Conservation (phyloP, 495 filamentous ascomycete genomes). For the Annulohypoxylon stygium region DNA sequence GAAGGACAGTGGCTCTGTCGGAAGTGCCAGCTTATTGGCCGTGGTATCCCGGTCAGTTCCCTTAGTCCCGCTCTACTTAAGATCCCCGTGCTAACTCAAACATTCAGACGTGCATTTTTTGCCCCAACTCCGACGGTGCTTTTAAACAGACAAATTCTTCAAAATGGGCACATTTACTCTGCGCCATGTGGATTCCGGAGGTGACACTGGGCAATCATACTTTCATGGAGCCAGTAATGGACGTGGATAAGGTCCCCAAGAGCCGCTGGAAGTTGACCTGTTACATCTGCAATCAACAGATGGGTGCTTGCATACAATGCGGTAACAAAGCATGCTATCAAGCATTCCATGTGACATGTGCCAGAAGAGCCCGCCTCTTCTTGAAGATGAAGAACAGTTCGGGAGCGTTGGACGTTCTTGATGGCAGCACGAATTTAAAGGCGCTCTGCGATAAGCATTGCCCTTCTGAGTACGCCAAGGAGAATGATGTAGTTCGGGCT, state of each 20-base stretch:
- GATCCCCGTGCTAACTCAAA: conserved; percentile 24
- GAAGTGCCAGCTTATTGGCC: conserved; percentile 94
- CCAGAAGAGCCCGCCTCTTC: conserved; percentile 86
- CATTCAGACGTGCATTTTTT: conserved; percentile 92
- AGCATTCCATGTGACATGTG: conserved; percentile 99
- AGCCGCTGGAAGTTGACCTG: conserved; percentile 93
- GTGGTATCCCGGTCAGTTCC: conserved; percentile 80
- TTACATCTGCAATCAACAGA: conserved; percentile 96
- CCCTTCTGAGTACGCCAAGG: conserved; percentile 86
- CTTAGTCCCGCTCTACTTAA: conserved; percentile 35
- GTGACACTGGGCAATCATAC: conserved; percentile 95
- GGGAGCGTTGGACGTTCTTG: conserved; percentile 80
- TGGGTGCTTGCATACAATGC: conserved; percentile 99
- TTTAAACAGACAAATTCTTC: conserved; percentile 98
- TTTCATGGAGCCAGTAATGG: conserved; percentile 98
- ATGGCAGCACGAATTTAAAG: conserved; percentile 86
- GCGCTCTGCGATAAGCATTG: conserved; percentile 98
- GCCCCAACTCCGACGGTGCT: conserved; percentile 95
- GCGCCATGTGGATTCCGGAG: conserved; percentile 98
- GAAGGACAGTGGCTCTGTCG: conserved; percentile 99
- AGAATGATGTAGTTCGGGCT: conserved; percentile 75
- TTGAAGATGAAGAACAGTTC: conserved; percentile 96
- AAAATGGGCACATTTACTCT: conserved; percentile 96
- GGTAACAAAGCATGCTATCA: conserved; percentile 97
- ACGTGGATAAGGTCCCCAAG: conserved; percentile 96